Evolutionary conservation across 345 rosid genomes (phyloP).

Genomic region (Streptanthus diversifolius): DNA sequence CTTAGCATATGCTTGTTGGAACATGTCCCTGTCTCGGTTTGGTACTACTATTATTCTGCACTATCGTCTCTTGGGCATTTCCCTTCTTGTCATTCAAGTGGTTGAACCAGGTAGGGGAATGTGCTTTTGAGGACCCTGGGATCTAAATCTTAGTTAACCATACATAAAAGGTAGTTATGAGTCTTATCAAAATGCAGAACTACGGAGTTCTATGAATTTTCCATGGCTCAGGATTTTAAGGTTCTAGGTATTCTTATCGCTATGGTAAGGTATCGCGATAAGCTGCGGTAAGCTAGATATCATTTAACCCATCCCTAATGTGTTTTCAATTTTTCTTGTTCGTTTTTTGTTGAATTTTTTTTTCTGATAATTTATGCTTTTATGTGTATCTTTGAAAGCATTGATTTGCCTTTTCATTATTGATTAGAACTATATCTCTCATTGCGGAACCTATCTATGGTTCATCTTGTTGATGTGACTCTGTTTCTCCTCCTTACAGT

Average conservation of each 20-base stretch:
- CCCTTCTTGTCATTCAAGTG: slow-evolving; percentile 40
- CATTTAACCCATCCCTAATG: not conserved
- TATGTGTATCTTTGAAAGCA: not conserved
- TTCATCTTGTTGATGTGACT: slow-evolving; percentile 12
- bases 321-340: not conserved
- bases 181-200: not conserved
- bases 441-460: slow-evolving; percentile 2
- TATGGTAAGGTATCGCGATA: slow-evolving; percentile 9
- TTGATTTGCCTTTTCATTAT: not conserved
- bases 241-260: slow-evolving; percentile 7
- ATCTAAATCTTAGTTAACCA: slow-evolving; percentile 21
- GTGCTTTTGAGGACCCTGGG: slow-evolving; percentile 31
- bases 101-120: slow-evolving; percentile 42
- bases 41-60: slow-evolving; percentile 41
- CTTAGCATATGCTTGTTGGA: slow-evolving; percentile 37
- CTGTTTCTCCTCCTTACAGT: slow-evolving; percentile 52
- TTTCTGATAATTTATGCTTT: not conserved
- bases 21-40: slow-evolving; percentile 51
- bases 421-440: not conserved
- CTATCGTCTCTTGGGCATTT: slow-evolving; percentile 30
- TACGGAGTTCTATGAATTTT: slow-evolving; percentile 12
- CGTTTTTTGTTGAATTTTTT: not conserved
- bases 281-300: slow-evolving; percentile 19
- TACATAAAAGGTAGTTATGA: slow-evolving; percentile 2
- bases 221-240: not conserved